Conservation (phyloP, 2,329 filamentous ascomycete genomes). For the Ophiostoma quercus region DNA sequence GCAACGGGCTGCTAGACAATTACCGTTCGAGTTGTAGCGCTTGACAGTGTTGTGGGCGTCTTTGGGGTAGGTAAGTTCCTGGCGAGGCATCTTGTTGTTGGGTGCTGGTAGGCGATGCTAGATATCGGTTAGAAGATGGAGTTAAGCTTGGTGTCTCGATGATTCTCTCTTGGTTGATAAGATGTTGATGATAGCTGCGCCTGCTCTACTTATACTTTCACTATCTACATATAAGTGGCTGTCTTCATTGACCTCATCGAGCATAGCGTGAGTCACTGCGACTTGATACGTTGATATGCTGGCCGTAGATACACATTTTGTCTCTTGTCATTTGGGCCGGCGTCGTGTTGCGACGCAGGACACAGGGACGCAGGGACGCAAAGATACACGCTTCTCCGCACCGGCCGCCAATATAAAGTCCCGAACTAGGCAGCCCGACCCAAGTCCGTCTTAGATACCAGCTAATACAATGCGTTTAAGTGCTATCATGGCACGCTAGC, state of each 20-base stretch:
- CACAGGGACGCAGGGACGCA: background rate
- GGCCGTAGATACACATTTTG: conserved; percentile 5
- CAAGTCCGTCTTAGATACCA: background rate
- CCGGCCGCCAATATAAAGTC: background rate
- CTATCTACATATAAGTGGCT: background rate
- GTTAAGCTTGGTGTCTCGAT: background rate
- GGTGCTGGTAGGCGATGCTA: background rate
- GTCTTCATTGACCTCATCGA: background rate
- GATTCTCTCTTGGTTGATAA: background rate
- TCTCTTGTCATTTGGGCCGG: background rate
- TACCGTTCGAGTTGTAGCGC: conserved; percentile 60
- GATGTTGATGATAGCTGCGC: background rate
- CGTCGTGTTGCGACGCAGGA: background rate
- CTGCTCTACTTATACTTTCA: conserved; percentile 1
- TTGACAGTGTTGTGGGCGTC: conserved; percentile 61
- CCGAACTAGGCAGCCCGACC: background rate
- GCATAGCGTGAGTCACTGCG: background rate
- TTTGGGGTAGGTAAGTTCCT: conserved; percentile 57
- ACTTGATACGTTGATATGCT: background rate
- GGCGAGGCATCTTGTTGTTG: conserved; percentile 38
- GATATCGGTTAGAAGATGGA: background rate
- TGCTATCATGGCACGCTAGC: background rate
- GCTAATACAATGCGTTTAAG: background rate
- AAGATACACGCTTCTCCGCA: background rate
- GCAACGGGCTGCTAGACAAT: background rate